A percentile compares a stretch with the other conserved stretches of the same genome.
phyloP scores from a whole-genome alignment of 2,329 filamentous ascomycete species.

The Pseudogymnoascus sp. region DNA sequence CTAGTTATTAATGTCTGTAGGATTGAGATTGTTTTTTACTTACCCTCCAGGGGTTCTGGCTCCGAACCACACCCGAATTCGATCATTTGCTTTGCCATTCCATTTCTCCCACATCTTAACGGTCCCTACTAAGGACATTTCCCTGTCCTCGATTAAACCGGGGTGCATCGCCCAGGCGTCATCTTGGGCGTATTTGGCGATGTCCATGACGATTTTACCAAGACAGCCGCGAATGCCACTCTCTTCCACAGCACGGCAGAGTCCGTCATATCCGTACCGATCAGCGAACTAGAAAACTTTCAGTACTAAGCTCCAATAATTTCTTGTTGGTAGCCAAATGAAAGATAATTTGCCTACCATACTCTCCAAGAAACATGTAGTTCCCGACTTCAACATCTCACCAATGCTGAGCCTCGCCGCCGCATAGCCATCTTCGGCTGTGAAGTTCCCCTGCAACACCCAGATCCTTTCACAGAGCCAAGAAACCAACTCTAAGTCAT shows the following conservation, averaged over 20 bases:
- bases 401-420: constrained; percentile 42
- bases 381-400: constrained; percentile 44
- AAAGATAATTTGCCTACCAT: constrained; percentile 33
- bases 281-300: constrained; percentile 34
- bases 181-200: constrained; percentile 36
- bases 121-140: constrained; percentile 30
- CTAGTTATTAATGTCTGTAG: background rate
- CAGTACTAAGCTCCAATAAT: background rate
- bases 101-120: constrained; percentile 31
- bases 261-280: constrained; percentile 40
- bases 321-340: constrained; percentile 14
- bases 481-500: constrained; percentile 42
- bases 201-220: constrained; percentile 34
- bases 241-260: constrained; percentile 37
- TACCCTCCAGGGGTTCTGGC: constrained; percentile 32
- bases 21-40: constrained; percentile 9
- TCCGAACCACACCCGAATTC: constrained; percentile 34
- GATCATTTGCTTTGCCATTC: constrained; percentile 29
- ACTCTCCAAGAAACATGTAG: constrained; percentile 45
- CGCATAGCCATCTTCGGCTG: constrained; percentile 40
- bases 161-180: constrained; percentile 38
- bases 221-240: constrained; percentile 37
- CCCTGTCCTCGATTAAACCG: constrained; percentile 35
- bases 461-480: constrained; percentile 47
- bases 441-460: constrained; percentile 40